Evolutionary conservation across 2,329 filamentous ascomycete species (phyloP), one percentile per base, ranked within the genome.

Genomic region (Colletotrichum tropicicola): DNA sequence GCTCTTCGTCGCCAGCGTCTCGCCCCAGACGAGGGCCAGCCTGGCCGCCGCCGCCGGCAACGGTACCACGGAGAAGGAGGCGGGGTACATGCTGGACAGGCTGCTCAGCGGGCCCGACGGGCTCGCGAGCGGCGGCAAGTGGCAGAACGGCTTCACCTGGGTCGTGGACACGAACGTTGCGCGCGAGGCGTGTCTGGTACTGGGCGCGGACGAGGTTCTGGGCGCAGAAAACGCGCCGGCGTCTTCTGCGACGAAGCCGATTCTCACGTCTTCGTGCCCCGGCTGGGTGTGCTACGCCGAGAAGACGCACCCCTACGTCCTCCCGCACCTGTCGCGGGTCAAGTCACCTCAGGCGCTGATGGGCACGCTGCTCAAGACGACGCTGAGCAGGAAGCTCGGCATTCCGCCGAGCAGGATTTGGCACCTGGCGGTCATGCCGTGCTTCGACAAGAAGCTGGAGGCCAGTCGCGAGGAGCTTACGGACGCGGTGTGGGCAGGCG

Each of bases 231-330:
- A 64, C 23, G 35, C 64, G 5, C 49, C 56, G 2, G 13, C 67
- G 10, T 52, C 60, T 8, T 23, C 59, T 2, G 45, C 39, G 7
- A 45, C 73, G 21, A 82, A 82, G 57, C 92, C 93, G 0, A 89
- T 95, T 28, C 85, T 99, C 44, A 93, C 94, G 8, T 94, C 94
- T 4, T 93, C 93, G 19, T 99, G 96, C 76, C 96, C 96, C 1
- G 96, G 96, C 7, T 99, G 97, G 94, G 95, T 99, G 59, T 99
- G 96, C 80, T 99, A 99, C 74, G 95, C 95, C 25, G 96, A 99
- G 77, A 98, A 99, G 81, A 98, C 95, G 59, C 96, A 99, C 73
- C 94, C 96, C 2, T 91, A 98, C 73, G 89, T 98, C 59, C 85
- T 99, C 52, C 93, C 94, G 27, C 94, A 99, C 77, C 84, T 99